Percentiles rank a stretch among this genome's conserved stretches.
phyloP scores from a whole-genome alignment of 225 moss, liverwort and hornwort species.

The Asterella californica region DNA sequence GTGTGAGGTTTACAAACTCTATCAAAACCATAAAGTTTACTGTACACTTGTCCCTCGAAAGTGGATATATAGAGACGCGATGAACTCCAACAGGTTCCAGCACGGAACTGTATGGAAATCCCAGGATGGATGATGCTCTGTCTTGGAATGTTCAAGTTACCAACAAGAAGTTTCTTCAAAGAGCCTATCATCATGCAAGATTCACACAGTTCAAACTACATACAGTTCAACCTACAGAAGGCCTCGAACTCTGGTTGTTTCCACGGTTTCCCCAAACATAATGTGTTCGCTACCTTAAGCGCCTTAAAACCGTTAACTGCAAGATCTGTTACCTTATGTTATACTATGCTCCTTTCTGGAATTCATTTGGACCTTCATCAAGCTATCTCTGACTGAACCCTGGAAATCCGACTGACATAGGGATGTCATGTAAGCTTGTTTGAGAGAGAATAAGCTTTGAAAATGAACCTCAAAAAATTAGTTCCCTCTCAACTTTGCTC shows the following conservation, averaged over 20 bases:
- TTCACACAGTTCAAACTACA: neutral
- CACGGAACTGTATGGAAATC: too few species aligned
- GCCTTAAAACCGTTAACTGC: too few species aligned
- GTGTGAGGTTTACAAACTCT: too few species aligned
- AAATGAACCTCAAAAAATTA: neutral
- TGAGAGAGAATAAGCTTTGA: neutral
- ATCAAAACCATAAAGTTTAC: too few species aligned
- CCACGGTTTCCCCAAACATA: neutral
- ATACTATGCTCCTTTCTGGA: neutral
- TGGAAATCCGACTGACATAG: neutral
- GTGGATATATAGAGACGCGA: too few species aligned
- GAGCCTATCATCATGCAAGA: too few species aligned
- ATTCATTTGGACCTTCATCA: neutral
- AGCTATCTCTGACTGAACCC: neutral
- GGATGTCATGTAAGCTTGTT: neutral
- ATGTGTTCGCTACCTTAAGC: neutral
- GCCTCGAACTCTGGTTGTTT: neutral
- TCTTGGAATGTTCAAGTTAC: too few species aligned
- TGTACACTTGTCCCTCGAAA: too few species aligned
- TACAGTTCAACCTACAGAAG: neutral
- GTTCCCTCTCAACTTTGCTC: neutral
- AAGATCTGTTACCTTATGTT: too few species aligned
- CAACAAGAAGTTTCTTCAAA: too few species aligned
- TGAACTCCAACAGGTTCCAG: too few species aligned
- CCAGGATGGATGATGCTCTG: too few species aligned